Evolutionary conservation across 306 rosid species (phyloP).

Genomic region (Acacia confusa): DNA sequence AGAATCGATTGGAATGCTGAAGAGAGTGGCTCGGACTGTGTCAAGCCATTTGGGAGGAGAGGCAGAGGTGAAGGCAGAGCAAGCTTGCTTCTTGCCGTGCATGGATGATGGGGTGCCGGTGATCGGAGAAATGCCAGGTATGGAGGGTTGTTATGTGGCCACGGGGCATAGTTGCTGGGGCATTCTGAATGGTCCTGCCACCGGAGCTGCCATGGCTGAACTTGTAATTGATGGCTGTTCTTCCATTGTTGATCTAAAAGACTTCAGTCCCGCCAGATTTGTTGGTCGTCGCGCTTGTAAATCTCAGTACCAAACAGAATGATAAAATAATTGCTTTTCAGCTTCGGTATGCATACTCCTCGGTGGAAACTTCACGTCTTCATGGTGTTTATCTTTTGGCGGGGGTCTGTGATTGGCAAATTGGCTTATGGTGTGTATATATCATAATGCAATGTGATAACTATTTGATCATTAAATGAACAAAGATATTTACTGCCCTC

Average conservation of each 20-base stretch:
- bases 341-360: background rate
- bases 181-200: slow-evolving; percentile 89
- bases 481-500: background rate
- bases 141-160: slow-evolving; percentile 76
- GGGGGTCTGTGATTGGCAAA: background rate
- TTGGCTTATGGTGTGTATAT: background rate
- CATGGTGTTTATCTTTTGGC: background rate
- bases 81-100: slow-evolving; percentile 86
- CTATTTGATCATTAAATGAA: background rate
- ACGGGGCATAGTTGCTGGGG: slow-evolving; percentile 96
- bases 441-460: background rate
- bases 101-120: slow-evolving; percentile 71
- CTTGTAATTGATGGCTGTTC: slow-evolving; percentile 73
- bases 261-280: slow-evolving; percentile 79
- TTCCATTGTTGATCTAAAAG: slow-evolving; percentile 65
- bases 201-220: slow-evolving; percentile 87
- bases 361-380: background rate
- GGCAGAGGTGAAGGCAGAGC: slow-evolving; percentile 75
- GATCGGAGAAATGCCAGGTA: slow-evolving; percentile 70
- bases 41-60: slow-evolving; percentile 70
- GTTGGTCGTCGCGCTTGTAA: background rate
- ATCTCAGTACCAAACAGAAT: background rate
- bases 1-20: slow-evolving; percentile 61
- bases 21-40: slow-evolving; percentile 71
- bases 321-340: background rate